Conservation (phyloP, 2,329 filamentous ascomycete genomes). For the Graphilbum sp. region DNA sequence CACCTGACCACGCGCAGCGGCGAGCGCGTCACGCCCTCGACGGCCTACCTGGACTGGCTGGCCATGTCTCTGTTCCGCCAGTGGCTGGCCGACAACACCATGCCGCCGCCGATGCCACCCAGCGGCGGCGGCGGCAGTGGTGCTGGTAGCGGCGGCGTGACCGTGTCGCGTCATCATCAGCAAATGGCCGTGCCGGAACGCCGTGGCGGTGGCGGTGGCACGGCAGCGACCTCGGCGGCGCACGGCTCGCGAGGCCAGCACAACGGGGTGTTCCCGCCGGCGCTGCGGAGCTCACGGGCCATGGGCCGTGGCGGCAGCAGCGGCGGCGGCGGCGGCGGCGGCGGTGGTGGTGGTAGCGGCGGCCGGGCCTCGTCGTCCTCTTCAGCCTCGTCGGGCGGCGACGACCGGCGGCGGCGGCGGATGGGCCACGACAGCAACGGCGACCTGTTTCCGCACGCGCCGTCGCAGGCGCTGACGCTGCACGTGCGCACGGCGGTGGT, state of each 20-base stretch:
- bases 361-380: slow-evolving; percentile 12
- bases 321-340: too few species aligned
- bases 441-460: neutral
- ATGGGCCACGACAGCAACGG: too few species aligned
- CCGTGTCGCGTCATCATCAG: too few species aligned
- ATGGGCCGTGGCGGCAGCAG: too few species aligned
- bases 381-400: neutral
- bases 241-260: too few species aligned
- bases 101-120: slow-evolving; percentile 31
- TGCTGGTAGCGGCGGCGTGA: neutral
- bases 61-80: slow-evolving; percentile 76
- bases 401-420: neutral
- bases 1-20: slow-evolving; percentile 63
- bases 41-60: slow-evolving; percentile 78
- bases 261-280: too few species aligned
- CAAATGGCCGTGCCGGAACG: slow-evolving; percentile 16
- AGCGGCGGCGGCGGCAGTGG: neutral
- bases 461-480: slow-evolving; percentile 4
- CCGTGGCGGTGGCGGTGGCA: slow-evolving; percentile 8
- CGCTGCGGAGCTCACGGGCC: neutral
- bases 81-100: slow-evolving; percentile 84
- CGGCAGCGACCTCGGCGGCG: slow-evolving; percentile 2
- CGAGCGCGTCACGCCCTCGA: slow-evolving; percentile 65
- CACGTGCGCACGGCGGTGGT: slow-evolving; percentile 14
- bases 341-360: too few species aligned